Evolutionary conservation across 2,329 filamentous ascomycete species (phyloP), one percentile per base, ranked within the genome.

Genomic region (Botryosphaeria dothidea): DNA sequence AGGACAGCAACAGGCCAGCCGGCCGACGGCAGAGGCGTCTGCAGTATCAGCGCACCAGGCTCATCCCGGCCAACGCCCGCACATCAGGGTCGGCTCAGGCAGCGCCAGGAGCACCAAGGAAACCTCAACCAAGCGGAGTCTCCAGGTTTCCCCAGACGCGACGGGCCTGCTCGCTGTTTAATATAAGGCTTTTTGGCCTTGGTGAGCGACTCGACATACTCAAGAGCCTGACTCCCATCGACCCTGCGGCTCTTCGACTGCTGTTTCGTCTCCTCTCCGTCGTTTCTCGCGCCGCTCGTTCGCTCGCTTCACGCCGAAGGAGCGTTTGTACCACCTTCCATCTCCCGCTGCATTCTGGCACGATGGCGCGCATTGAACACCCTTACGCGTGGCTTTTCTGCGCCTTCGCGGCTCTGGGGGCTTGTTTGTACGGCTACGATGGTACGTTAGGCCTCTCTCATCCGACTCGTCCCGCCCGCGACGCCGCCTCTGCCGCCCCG

Each of bases 381-480:
- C 76, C 75, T 3, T 77, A 72, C 61, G 65, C 70, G 43, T 75
- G 73, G 72, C 66, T 73, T 36, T 78, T 74, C 48, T 76, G 77
- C 67, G 72, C 70, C 66, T 78, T 78, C 45, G 77, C 77, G 7
- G 69, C 75, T 5, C 68, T 79, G 0, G 77, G 77, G 27, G 77
- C 77, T 7, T 78, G 74, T 51, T 66, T 78, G 11, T 78, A 79
- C 49, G 77, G 77, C 2, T 79, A 77, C 48, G 77, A 68, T 49
- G 66, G 56, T 60, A 46, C 23, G 54, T 38, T 4, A 51, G 46
- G 25, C 60, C 51, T 15, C n/a, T 51, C 25, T 29, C 46, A 41
- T 41, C 46, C 46, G 46, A 51, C 25, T 51, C 46, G 23, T 29
- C 25, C 46, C 46, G 46, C 46, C 46, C 23, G 46, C 46, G 13